Evolutionary conservation across 345 rosid species (phyloP).

Genomic region (Cardamine chenopodiifolia): DNA sequence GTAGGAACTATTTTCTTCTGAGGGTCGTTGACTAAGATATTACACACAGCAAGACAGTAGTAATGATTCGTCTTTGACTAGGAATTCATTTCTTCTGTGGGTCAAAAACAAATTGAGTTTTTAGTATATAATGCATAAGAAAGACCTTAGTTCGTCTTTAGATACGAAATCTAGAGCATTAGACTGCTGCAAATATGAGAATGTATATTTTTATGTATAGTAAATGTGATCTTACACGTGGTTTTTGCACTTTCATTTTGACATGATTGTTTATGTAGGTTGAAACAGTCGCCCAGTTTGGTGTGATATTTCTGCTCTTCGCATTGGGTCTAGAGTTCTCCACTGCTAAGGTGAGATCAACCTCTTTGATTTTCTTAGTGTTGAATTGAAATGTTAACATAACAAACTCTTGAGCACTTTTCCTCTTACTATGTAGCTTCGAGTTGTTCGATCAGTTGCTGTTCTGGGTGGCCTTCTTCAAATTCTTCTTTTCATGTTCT

Average conservation of each 20-base stretch:
- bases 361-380: neutral
- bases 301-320: conserved; percentile 88
- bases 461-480: conserved; percentile 86
- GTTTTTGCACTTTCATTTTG: conserved; percentile 11
- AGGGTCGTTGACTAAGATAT: neutral
- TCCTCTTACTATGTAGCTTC: conserved; percentile 60
- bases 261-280: conserved; percentile 50
- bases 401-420: neutral
- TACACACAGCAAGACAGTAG: conserved; percentile 8
- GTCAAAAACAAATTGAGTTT: neutral
- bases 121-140: neutral
- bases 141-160: neutral
- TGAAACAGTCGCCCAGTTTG: conserved; percentile 97
- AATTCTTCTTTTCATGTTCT: conserved; percentile 81
- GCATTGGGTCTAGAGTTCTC: conserved; percentile 94
- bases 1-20: neutral
- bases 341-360: conserved; percentile 61
- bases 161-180: conserved; percentile 10
- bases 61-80: neutral
- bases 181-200: conserved; percentile 3
- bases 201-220: neutral
- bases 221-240: neutral
- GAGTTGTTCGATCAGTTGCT: conserved; percentile 92
- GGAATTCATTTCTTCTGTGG: conserved; percentile 10
- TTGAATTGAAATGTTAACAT: conserved; percentile 23